These are phyloP conservation scores for Teunomyces lycoperdinae DNA, from an alignment of 805 yeast genomes.

Conservation along the genomic window DNA sequence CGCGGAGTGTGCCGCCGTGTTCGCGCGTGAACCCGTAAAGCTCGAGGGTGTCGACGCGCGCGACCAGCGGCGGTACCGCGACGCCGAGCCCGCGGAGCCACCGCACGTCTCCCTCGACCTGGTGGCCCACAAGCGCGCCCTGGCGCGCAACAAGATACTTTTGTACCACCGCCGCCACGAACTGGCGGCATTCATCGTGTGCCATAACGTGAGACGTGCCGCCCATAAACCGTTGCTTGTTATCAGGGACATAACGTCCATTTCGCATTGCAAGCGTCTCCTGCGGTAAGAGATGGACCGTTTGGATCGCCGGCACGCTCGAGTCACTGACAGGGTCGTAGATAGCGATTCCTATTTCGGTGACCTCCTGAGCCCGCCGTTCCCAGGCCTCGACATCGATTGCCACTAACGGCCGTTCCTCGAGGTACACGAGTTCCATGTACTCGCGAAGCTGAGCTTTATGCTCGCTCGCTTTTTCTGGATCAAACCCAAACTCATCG, in stretches of 20 bases:
- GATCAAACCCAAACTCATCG: slow-evolving; percentile 16
- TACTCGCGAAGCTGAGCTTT: neutral
- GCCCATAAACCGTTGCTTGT: slow-evolving; percentile 19
- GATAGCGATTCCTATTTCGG: slow-evolving; percentile 24
- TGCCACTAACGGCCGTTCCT: slow-evolving; percentile 21
- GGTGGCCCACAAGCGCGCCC: slow-evolving; percentile 21
- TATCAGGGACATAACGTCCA: slow-evolving; percentile 20
- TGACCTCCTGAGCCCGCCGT: slow-evolving; percentile 11
- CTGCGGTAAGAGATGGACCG: slow-evolving; percentile 19
- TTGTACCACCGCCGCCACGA: slow-evolving; percentile 10
- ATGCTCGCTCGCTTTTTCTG: slow-evolving; percentile 7
- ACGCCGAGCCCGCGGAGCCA: slow-evolving; percentile 16
- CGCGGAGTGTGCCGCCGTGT: slow-evolving; percentile 20
- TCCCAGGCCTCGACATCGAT: slow-evolving; percentile 29
- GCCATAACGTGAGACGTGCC: slow-evolving; percentile 18
- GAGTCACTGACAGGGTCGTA: slow-evolving; percentile 20
- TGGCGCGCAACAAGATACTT: slow-evolving; percentile 14
- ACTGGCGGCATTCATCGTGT: slow-evolving; percentile 7
- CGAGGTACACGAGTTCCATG: slow-evolving; percentile 20
- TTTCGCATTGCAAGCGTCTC: slow-evolving; percentile 16
- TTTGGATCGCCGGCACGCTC: slow-evolving; percentile 15
- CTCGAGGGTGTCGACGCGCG: slow-evolving; percentile 19
- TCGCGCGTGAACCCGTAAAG: slow-evolving; percentile 12
- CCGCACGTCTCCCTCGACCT: slow-evolving; percentile 10
- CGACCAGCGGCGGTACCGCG: slow-evolving; percentile 4